Evolutionary conservation across 768 basidiomycete genomes (phyloP).

Genomic region (Coprinopsis sp.): DNA sequence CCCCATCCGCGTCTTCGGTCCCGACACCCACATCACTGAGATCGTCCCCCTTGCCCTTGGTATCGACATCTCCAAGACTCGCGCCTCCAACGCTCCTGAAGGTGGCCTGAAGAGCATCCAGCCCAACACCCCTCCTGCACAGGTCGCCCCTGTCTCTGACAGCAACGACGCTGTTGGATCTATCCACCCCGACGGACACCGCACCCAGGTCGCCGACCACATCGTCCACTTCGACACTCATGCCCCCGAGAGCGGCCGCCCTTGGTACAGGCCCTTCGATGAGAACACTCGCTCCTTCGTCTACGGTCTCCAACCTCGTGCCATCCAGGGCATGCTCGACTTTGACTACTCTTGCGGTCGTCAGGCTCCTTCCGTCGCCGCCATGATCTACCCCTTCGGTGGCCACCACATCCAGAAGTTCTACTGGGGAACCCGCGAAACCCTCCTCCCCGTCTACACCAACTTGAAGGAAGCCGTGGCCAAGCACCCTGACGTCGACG

Average conservation of each 20-base stretch:
- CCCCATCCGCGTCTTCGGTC: constrained; percentile 94
- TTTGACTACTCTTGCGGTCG: constrained; percentile 99
- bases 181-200: constrained; percentile 74
- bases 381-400: constrained; percentile 99
- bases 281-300: constrained; percentile 93
- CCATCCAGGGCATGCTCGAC: constrained; percentile 95
- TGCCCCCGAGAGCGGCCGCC: constrained; percentile 43
- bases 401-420: constrained; percentile 99
- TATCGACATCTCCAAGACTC: constrained; percentile 49
- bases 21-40: constrained; percentile 97
- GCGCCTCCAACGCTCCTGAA: constrained; percentile 26
- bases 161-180: constrained; percentile 52
- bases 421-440: constrained; percentile 99
- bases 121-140: constrained; percentile 32
- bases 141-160: constrained; percentile 33
- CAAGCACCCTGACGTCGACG: constrained; percentile 96
- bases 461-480: constrained; percentile 82
- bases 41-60: constrained; percentile 98
- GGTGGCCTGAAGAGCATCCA: constrained; percentile 34
- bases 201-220: constrained; percentile 81
- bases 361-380: constrained; percentile 85
- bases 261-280: constrained; percentile 89
- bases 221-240: constrained; percentile 82
- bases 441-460: constrained; percentile 96
- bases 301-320: constrained; percentile 97